A percentile compares a stretch with the other conserved stretches of the same genome.
These are phyloP conservation scores for Boletus sp. DNA, from an alignment of 1,284 basidiomycete species.

Conservation along the genomic window DNA sequence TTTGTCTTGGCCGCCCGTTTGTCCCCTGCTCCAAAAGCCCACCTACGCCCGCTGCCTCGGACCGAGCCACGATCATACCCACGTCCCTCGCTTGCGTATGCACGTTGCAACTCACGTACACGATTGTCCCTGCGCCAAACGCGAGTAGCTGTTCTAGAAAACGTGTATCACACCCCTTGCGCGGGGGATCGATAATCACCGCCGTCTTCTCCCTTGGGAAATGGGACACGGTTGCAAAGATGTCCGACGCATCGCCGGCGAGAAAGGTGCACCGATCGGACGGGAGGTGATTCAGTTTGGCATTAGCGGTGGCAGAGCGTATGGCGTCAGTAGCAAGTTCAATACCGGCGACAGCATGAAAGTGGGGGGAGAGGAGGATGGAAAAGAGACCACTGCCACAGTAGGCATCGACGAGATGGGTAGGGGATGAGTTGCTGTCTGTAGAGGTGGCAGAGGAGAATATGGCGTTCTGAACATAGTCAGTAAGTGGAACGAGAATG, in stretches of 20 bases:
- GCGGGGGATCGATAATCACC: too few species aligned
- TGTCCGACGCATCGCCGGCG: conserved; percentile 70
- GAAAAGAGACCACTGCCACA: conserved; percentile 89
- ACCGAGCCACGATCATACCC: conserved; percentile 65
- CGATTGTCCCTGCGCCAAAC: too few species aligned
- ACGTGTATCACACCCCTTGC: too few species aligned
- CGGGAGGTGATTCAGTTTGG: conserved; percentile 70
- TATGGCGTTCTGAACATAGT: conserved; percentile 77
- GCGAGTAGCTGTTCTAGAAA: too few species aligned
- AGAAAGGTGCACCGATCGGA: conserved; percentile 50
- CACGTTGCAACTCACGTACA: too few species aligned
- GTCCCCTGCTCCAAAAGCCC: conserved; percentile 24
- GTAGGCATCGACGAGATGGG: conserved; percentile 91
- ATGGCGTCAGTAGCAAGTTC: conserved; percentile 85
- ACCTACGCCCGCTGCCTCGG: conserved; percentile 26
- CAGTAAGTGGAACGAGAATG: conserved; percentile 83
- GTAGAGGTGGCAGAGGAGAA: conserved; percentile 40
- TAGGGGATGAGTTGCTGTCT: conserved; percentile 44
- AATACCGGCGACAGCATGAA: conserved; percentile 83
- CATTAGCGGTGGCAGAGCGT: conserved; percentile 80
- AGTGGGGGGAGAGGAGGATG: conserved; percentile 75
- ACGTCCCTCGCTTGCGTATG: too few species aligned
- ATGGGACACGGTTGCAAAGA: conserved; percentile 64
- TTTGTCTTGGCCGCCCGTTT: conserved; percentile 33
- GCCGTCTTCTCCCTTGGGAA: too few species aligned